Percentiles rank a stretch among this genome's conserved stretches.
Evolutionary conservation across 2,329 filamentous ascomycete genomes (phyloP).

Genomic region (Whalleya microplaca): DNA sequence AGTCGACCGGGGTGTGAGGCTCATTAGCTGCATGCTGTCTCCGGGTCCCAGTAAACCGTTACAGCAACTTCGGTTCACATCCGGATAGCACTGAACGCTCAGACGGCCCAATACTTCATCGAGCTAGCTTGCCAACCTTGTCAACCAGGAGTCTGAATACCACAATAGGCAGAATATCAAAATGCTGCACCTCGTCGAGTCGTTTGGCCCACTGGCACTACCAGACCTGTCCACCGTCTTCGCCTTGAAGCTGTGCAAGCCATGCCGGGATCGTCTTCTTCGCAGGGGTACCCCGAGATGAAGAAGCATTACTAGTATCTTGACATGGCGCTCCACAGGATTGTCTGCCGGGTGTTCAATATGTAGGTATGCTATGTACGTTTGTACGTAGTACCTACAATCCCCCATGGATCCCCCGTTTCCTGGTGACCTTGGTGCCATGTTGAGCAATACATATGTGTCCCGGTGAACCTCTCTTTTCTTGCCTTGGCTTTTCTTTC

Average conservation of each 20-base stretch:
- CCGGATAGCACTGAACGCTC: constrained; percentile 16
- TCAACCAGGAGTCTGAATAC: not conserved
- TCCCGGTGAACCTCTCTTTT: constrained; percentile 8
- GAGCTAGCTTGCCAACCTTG: not conserved
- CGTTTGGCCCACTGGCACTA: too few species aligned
- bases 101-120: constrained; percentile 4
- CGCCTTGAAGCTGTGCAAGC: not conserved
- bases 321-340: not conserved
- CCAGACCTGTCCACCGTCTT: too few species aligned
- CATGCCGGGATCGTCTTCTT: not conserved
- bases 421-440: constrained; percentile 9
- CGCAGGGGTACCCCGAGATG: not conserved
- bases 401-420: not conserved
- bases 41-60: constrained; percentile 16
- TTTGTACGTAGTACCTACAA: not conserved
- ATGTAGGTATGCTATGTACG: too few species aligned
- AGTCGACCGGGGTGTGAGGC: constrained; percentile 16
- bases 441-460: constrained; percentile 8
- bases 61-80: constrained; percentile 23
- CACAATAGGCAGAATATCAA: not conserved
- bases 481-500: constrained; percentile 11
- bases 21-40: constrained; percentile 8
- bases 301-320: not conserved
- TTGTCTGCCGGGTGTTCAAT: too few species aligned
- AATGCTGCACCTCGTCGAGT: not conserved